Evolutionary conservation across 2,329 filamentous ascomycete genomes (phyloP), one percentile per base, ranked within the genome.

Genomic region (Colletotrichum sp.): DNA sequence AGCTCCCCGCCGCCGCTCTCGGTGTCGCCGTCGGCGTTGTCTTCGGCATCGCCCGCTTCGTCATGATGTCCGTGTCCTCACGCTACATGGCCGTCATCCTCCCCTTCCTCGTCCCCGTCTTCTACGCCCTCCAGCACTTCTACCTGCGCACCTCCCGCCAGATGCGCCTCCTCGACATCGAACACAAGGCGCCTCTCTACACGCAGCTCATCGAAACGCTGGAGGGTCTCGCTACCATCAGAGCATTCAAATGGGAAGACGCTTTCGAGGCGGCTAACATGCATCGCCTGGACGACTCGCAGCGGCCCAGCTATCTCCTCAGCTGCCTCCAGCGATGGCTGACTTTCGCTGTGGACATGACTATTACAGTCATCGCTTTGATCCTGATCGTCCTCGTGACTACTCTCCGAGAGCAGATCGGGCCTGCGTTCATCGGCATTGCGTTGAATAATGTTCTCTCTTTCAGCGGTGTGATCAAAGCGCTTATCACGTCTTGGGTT

Each of bases 301-400:
- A 91, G 74, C 82, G 84, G 28, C 89, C 90, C 2, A 88, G 86
- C 62, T 91, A 91, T 75, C 83, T 90, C 1, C 83, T 91, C 8
- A 86, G 84, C 64, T 86, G 85, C 16, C 84, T 90, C 18, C 90
- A 91, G 78, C 83, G 87, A 30, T 91, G 89, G 89, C 83, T 91
- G 0, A 86, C 82, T 0, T 80, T 91, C 2, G 86, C 88, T 1
- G 79, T 91, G 5, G 87, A 90, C 73, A 80, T 90, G 30, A 80
- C 89, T 3, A 85, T 88, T 3, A 85, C 87, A 0, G 84, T 79
- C 6, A 82, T 90, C 52, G 87, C 87, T 2, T 81, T 86, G 5
- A 74, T 88, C 2, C 77, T 90, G 6, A 85, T 89, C 16, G 82
- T 85, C 7, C 80, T 90, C 6, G 85, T 87, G 1, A 86, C 88